These are phyloP conservation scores for Pythium vanterpoolii DNA, from an alignment of 352 stramenopile genomes.

Conservation along the genomic window DNA sequence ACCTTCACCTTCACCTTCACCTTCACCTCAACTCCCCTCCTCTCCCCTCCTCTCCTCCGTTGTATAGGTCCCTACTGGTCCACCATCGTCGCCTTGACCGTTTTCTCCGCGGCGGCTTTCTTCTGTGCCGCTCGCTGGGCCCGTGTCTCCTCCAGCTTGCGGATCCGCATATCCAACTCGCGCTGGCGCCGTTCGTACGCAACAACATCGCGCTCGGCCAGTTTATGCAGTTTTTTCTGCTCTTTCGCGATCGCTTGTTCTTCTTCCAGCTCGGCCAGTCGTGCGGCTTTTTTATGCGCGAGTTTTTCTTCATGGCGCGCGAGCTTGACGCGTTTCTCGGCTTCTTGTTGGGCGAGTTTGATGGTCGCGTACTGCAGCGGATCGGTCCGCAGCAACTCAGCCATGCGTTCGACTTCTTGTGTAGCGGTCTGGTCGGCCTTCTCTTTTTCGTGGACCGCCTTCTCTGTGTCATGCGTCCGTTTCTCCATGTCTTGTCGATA, in stretches of 20 bases:
- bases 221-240: conserved; percentile 49
- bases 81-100: conserved; percentile 15
- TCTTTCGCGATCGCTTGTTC: conserved; percentile 61
- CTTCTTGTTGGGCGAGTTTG: conserved; percentile 34
- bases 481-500: conserved; percentile 11
- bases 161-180: conserved; percentile 39
- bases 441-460: conserved; percentile 11
- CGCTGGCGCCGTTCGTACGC: conserved; percentile 45
- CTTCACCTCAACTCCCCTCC: too few species aligned
- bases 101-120: conserved; percentile 20
- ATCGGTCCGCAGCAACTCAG: conserved; percentile 32
- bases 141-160: conserved; percentile 43
- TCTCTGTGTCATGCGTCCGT: conserved; percentile 17
- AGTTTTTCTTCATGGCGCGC: conserved; percentile 36
- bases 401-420: conserved; percentile 33
- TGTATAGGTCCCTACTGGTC: neutral
- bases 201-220: conserved; percentile 36
- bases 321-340: conserved; percentile 30
- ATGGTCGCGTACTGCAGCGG: conserved; percentile 42
- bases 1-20: neutral
- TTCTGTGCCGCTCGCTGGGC: conserved; percentile 41
- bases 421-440: conserved; percentile 13
- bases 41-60: neutral
- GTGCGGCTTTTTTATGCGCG: conserved; percentile 42
- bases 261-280: conserved; percentile 52